Evolutionary conservation across 2,329 filamentous ascomycete genomes (phyloP).

Genomic region (Phyllosticta citriasiana): DNA sequence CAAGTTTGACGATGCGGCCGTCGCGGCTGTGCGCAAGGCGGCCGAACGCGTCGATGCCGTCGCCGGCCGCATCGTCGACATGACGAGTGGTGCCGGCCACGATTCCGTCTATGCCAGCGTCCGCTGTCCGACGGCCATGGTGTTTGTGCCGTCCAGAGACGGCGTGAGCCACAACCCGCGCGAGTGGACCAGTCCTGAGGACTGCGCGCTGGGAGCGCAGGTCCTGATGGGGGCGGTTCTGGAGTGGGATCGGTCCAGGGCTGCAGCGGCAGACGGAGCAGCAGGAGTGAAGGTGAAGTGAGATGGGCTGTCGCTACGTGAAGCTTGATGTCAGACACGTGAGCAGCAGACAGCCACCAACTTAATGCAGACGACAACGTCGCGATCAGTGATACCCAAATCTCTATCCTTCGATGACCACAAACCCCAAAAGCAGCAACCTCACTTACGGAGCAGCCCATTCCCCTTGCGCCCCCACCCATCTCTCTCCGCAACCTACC

Average conservation of each 20-base stretch:
- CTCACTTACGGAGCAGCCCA: too few relatives aligned
- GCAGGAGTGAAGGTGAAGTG: background rate
- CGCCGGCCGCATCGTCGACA: slow-evolving; percentile 48
- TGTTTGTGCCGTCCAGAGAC: slow-evolving; percentile 29
- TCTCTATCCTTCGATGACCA: too few relatives aligned
- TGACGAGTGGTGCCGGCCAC: slow-evolving; percentile 57
- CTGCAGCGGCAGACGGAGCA: background rate
- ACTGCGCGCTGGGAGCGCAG: slow-evolving; percentile 31
- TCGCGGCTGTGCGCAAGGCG: slow-evolving; percentile 52
- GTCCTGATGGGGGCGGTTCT: slow-evolving; percentile 26
- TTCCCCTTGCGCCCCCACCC: too few relatives aligned
- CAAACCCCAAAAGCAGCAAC: too few relatives aligned
- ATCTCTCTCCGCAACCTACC: too few relatives aligned
- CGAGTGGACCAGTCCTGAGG: slow-evolving; percentile 26
- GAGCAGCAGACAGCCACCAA: background rate
- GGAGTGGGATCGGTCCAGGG: background rate
- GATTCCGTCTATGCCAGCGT: slow-evolving; percentile 41
- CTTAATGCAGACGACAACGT: background rate
- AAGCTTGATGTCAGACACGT: background rate
- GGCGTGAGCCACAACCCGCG: slow-evolving; percentile 30
- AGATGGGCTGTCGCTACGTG: background rate
- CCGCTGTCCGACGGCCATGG: slow-evolving; percentile 33
- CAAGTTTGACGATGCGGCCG: slow-evolving; percentile 58
- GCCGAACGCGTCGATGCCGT: slow-evolving; percentile 43
- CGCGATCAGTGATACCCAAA: background rate